Evolutionary conservation across 2,329 filamentous ascomycete genomes (phyloP), one percentile per base, ranked within the genome.

Genomic region (Verticillium zaregamsianum): DNA sequence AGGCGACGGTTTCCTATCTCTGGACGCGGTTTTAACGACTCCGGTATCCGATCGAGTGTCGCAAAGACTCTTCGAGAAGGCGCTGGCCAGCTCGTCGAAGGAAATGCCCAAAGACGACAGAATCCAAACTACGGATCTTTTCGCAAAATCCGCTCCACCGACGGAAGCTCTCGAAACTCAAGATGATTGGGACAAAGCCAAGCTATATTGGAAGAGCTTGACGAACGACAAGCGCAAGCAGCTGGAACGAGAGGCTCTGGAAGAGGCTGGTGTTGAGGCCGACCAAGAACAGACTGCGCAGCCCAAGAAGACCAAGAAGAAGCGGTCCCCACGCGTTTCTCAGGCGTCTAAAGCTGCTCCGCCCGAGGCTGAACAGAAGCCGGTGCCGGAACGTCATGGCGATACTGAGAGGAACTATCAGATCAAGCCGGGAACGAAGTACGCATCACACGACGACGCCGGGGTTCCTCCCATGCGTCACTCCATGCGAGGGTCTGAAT

Each of bases 161-260:
- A 32, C 55, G 11, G 31, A 55, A 5, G 40, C 59, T n/a, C 39
- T 52, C 5, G 59, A 56, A 40, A 52, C 63, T 9, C 59, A 55
- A 14, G 76, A 80, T 63, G 85, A 89, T 60, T 92, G 90, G 90
- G 85, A 87, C 64, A 81, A 84, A 59, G 84, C 88, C 17, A 90
- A 89, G 68, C 78, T 84, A 0, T 91, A 89, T 68, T 92, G 90
- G 90, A 86, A 82, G 64, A 84, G 85, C 59, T 73, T 92, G 7
- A 87, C 83, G 8, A 78, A 80, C 2, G 83, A 89, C 35, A 86
- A 88, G 69, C 84, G 87, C 54, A 83, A 83, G 7, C 83, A 87
- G 68, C 79, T 89, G 35, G 86, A 88, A 68, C 77, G 74, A 4
- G 86, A 88, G 62, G 83, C 83, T 2, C 71, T 82, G 57, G 80